Evolutionary conservation across 2,329 filamentous ascomycete genomes (phyloP).

Genomic region (Arthrobotrys iridis): DNA sequence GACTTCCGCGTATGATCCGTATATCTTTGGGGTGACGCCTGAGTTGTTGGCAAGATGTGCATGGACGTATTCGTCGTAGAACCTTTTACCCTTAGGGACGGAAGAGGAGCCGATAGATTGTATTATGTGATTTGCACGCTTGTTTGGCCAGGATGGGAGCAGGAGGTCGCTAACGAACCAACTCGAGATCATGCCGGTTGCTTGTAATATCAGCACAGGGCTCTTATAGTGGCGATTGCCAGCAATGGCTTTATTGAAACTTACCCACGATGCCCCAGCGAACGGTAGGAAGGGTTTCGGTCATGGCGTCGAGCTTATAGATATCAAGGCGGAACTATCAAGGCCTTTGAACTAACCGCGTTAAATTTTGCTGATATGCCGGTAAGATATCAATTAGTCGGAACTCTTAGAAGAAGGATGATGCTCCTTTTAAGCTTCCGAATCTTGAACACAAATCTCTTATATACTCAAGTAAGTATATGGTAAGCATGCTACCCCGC

Average conservation of each 20-base stretch:
- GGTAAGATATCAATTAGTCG: too few relatives aligned
- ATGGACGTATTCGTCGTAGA: constrained; percentile 60
- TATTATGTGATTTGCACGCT: constrained; percentile 62
- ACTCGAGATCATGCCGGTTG: constrained; percentile 64
- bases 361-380: too few relatives aligned
- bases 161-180: constrained; percentile 65
- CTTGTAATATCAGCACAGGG: constrained; percentile 62
- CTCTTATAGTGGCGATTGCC: constrained; percentile 51
- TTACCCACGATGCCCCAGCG: constrained; percentile 46
- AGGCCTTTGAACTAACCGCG: too few relatives aligned
- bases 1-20: constrained; percentile 62
- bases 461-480: not conserved
- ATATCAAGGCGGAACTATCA: too few relatives aligned
- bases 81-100: constrained; percentile 61
- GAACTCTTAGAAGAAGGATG: too few relatives aligned
- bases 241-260: not conserved
- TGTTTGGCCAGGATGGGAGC: constrained; percentile 60
- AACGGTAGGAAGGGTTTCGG: constrained; percentile 29
- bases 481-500: constrained; percentile 16
- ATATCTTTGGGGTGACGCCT: constrained; percentile 59
- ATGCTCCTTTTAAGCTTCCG: not conserved
- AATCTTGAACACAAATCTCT: not conserved
- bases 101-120: constrained; percentile 64
- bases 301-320: not conserved
- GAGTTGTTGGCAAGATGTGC: constrained; percentile 55